Conservation (phyloP, 1,284 basidiomycete species). For the Irpex sp. region DNA sequence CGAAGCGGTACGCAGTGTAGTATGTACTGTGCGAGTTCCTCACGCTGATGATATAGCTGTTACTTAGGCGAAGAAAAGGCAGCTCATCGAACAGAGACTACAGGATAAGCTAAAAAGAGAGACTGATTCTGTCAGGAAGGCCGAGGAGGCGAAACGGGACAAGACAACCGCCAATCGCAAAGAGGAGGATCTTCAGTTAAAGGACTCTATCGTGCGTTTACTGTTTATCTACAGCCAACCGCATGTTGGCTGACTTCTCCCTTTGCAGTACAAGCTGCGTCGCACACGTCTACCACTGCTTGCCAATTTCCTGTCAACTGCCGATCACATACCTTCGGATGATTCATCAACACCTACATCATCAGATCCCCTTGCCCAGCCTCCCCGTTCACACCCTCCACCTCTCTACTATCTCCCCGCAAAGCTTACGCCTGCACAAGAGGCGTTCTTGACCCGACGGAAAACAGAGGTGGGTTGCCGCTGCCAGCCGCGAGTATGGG, state of each 20-base stretch:
- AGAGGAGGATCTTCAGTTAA: constrained; percentile 75
- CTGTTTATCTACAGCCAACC: background rate
- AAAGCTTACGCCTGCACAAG: constrained; percentile 64
- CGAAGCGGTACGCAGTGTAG: constrained; percentile 59
- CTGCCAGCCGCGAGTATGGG: background rate
- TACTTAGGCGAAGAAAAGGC: constrained; percentile 70
- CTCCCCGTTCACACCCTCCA: constrained; percentile 63
- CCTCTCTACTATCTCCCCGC: constrained; percentile 75
- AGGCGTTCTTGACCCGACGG: constrained; percentile 57
- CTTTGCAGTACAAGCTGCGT: constrained; percentile 62
- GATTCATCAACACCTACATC: constrained; percentile 26
- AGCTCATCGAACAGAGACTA: constrained; percentile 74
- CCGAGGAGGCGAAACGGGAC: constrained; percentile 80
- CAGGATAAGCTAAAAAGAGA: constrained; percentile 78
- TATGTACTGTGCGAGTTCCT: background rate
- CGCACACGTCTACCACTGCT: constrained; percentile 64
- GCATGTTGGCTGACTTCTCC: background rate
- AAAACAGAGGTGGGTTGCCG: constrained; percentile 53
- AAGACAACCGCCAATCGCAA: constrained; percentile 68
- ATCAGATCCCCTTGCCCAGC: constrained; percentile 43
- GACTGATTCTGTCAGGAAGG: constrained; percentile 75
- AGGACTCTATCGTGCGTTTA: constrained; percentile 68
- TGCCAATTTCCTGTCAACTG: constrained; percentile 72
- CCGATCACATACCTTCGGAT: constrained; percentile 55
- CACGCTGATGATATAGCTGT: constrained; percentile 1